phyloP scores from a whole-genome alignment of 768 basidiomycete species.

The Auriscalpium orientale region DNA sequence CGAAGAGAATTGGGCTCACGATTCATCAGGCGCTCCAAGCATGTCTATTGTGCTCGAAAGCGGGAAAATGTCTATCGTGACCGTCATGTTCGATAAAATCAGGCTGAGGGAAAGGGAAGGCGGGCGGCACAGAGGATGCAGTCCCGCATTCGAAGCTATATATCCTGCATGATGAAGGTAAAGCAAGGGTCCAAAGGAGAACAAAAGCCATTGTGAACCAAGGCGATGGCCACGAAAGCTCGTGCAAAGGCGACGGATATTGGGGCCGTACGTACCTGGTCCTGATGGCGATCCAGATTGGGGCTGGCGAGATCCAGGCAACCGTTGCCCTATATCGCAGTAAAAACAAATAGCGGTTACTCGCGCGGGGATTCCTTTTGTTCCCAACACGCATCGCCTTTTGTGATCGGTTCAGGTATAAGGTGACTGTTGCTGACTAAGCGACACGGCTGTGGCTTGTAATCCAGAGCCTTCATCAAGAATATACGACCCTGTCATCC shows the following conservation, averaged over 20 bases:
- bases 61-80: conserved; percentile 59
- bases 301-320: not conserved
- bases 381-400: not conserved
- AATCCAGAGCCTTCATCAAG: not conserved
- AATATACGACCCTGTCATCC: too few species aligned
- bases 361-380: conserved; percentile 3
- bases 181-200: not conserved
- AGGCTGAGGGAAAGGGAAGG: not conserved
- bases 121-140: not conserved
- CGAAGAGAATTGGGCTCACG: conserved; percentile 36
- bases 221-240: not conserved
- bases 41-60: conserved; percentile 51
- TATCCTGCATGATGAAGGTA: not conserved
- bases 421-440: conserved; percentile 7
- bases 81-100: conserved; percentile 41
- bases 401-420: not conserved
- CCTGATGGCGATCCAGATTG: not conserved
- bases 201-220: not conserved
- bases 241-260: not conserved
- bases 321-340: not conserved
- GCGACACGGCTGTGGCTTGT: not conserved
- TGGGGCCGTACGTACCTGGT: not conserved
- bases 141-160: not conserved
- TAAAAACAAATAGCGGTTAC: not conserved
- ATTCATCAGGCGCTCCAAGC: conserved; percentile 58